Evolutionary conservation across 192 early-diverging fungal species (phyloP).

Genomic region (Blastocladiella britannica): DNA sequence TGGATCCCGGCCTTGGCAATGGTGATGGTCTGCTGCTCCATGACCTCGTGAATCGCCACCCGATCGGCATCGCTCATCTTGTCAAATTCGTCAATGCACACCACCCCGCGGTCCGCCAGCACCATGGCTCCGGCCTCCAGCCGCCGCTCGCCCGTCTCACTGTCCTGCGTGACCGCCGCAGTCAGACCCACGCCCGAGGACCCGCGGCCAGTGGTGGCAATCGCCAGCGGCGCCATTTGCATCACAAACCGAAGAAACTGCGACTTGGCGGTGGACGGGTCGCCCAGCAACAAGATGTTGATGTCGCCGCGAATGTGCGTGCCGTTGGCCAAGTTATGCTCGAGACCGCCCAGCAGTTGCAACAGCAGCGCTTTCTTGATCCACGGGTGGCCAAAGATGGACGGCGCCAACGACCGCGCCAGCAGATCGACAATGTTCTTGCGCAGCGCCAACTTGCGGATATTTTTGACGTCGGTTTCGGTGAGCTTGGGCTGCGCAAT

Average conservation of each 20-base stretch:
- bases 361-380: constrained; percentile 88
- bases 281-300: constrained; percentile 92
- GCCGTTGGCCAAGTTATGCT: constrained; percentile 77
- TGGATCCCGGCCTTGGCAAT: constrained; percentile 95
- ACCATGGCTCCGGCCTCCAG: constrained; percentile 94
- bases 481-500: constrained; percentile 48
- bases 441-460: constrained; percentile 46
- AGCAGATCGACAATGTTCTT: constrained; percentile 64
- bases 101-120: constrained; percentile 95
- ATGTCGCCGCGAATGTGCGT: constrained; percentile 92
- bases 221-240: constrained; percentile 3
- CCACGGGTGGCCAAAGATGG: constrained; percentile 72
- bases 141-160: constrained; percentile 92
- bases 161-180: constrained; percentile 82
- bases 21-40: constrained; percentile 97
- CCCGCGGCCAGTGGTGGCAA: constrained; percentile 44
- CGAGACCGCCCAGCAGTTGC: constrained; percentile 87
- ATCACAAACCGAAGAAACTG: constrained; percentile 66
- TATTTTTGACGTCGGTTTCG: constrained; percentile 70
- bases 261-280: constrained; percentile 83
- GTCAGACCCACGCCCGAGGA: constrained; percentile 90
- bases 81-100: constrained; percentile 97
- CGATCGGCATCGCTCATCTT: constrained; percentile 95
- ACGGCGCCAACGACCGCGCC: constrained; percentile 70
- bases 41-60: constrained; percentile 99